Evolutionary conservation across 2,329 filamentous ascomycete species (phyloP), one percentile per base, ranked within the genome.

Genomic region (Cadophora sp.): DNA sequence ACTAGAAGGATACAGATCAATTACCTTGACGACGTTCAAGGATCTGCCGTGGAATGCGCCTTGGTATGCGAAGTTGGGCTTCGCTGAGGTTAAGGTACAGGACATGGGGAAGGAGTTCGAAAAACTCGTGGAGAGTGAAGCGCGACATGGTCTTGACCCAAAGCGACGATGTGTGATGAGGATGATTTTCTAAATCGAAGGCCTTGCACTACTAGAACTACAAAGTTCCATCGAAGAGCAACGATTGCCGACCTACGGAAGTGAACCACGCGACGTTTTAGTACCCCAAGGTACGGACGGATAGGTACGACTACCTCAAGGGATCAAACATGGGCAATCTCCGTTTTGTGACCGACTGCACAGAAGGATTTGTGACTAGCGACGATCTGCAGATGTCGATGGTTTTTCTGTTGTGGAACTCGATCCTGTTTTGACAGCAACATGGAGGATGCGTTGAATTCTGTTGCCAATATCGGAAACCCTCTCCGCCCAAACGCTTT

Each of bases 1-100:
- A 64, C 36, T 53, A 33, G 73, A 76, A 62, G 70, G 70, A 55
- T 77, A 71, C 65, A 72, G 68, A 59, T 66, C 69, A 14, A 67
- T 76, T 9, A 74, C 73, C 13, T 64, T 77, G 30, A 76, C 74
- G n/a, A 76, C 74, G 9, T 77, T 70, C 64, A 69, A 66, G 68
- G 61, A 70, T 64, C 61, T 76, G 24, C 69, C 71, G 16, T 77
- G 73, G 72, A 75, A 76, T 64, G 73, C 72, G 27, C 75, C 73
- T 51, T 77, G 74, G 74, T 76, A 74, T 67, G 64, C 70, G 11
- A 74, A 59, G 47, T 58, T 75, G 60, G 75, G 75, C 6, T 76
- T 75, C 62, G 27, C 68, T 11, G 73, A 76, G 53, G 68, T 76
- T 4, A 69, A 71, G 51, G 43, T 64, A 5, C 63, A 69, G 36